Percentiles rank a stretch among this genome's conserved stretches.
Conservation (phyloP, 2,329 filamentous ascomycete species). For the Scedosporium dehoogii region DNA sequence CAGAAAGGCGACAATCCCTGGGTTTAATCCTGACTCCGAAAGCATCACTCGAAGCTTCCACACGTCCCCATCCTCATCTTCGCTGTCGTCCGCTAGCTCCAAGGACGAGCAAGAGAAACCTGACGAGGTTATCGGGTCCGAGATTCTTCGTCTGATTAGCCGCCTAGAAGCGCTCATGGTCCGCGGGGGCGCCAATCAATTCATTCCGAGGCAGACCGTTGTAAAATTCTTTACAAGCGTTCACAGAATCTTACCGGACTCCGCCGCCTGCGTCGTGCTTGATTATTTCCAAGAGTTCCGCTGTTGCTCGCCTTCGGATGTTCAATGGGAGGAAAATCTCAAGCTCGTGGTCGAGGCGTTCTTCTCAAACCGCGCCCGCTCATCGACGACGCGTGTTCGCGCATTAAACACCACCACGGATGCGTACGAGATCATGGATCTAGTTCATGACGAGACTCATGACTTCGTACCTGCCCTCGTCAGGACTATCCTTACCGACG, state of each 20-base stretch:
- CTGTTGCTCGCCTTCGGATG: constrained; percentile 62
- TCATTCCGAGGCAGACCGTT: constrained; percentile 55
- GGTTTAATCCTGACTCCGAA: background rate
- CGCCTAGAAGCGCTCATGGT: constrained; percentile 40
- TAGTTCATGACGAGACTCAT: constrained; percentile 49
- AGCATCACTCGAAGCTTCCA: background rate
- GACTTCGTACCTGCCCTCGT: constrained; percentile 50
- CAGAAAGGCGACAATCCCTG: background rate
- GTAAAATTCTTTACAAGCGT: constrained; percentile 57
- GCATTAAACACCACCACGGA: constrained; percentile 52
- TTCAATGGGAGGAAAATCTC: constrained; percentile 57
- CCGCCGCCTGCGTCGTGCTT: constrained; percentile 52
- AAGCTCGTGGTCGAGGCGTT: constrained; percentile 51
- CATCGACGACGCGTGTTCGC: constrained; percentile 50
- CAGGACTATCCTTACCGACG: constrained; percentile 48
- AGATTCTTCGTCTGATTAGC: constrained; percentile 34
- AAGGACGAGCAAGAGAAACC: constrained; percentile 20
- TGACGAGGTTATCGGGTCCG: constrained; percentile 28
- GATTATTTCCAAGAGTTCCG: constrained; percentile 59
- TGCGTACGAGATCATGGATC: constrained; percentile 47
- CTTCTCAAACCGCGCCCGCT: constrained; percentile 50
- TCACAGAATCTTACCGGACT: constrained; percentile 52
- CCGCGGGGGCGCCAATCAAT: constrained; percentile 18
- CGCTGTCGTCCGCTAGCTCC: constrained; percentile 7
- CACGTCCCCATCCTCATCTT: constrained; percentile 6